Percentiles rank a stretch among this genome's conserved stretches.
These are phyloP conservation scores for Chalciporus pseudorubinellus DNA, from an alignment of 768 basidiomycete genomes.

Conservation along the genomic window DNA sequence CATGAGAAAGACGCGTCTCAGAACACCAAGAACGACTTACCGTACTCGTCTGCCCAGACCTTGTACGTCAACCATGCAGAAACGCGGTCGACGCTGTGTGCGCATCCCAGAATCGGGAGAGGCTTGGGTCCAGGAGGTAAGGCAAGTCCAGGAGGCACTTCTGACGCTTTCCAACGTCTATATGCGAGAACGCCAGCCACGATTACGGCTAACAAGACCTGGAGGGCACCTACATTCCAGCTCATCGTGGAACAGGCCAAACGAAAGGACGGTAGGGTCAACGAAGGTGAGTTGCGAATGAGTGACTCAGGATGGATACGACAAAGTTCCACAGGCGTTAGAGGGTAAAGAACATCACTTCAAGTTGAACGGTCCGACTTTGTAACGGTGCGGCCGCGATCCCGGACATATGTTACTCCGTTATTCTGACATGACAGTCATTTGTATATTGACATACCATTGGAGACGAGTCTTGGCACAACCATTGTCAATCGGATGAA, in stretches of 20 bases:
- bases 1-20: conserved; percentile 1
- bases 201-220: not conserved
- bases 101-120: conserved; percentile 15
- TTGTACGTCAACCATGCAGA: conserved; percentile 14
- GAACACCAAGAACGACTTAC: not conserved
- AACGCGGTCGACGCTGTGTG: not conserved
- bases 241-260: too few relatives aligned
- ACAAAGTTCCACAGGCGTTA: too few relatives aligned
- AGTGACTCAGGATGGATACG: too few relatives aligned
- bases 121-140: conserved; percentile 13
- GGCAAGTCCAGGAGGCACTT: not conserved
- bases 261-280: not conserved
- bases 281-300: not conserved
- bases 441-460: too few relatives aligned
- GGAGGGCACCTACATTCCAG: not conserved
- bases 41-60: conserved; percentile 10
- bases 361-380: too few relatives aligned
- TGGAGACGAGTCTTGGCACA: too few relatives aligned
- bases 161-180: not conserved
- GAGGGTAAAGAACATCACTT: too few relatives aligned
- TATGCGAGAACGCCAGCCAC: not conserved
- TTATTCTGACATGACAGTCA: too few relatives aligned
- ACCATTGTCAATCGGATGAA: too few relatives aligned
- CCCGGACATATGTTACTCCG: too few relatives aligned
- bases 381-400: too few relatives aligned